These are phyloP conservation scores for Beauveria scarabaeidicola DNA, from an alignment of 2,329 filamentous ascomycete species.

Conservation along the genomic window DNA sequence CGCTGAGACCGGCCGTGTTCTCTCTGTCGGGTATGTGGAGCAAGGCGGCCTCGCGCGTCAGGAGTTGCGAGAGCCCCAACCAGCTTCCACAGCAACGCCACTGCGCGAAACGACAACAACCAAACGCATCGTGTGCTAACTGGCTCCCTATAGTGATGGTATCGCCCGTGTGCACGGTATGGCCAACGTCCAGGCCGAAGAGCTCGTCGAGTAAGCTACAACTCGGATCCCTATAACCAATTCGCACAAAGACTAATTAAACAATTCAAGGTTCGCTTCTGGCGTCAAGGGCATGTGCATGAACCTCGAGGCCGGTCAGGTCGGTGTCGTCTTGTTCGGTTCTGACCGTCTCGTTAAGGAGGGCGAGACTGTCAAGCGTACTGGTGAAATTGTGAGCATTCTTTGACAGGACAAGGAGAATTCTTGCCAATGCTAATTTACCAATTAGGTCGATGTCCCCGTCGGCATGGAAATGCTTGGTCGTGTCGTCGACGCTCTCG, in stretches of 20 bases:
- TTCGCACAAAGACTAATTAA: slow-evolving; percentile 14
- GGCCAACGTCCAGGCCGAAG: slow-evolving; percentile 99
- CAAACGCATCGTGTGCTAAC: neutral
- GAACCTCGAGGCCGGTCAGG: slow-evolving; percentile 99
- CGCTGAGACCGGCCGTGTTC: slow-evolving; percentile 96
- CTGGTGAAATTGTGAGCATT: slow-evolving; percentile 87
- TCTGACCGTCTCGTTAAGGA: slow-evolving; percentile 99
- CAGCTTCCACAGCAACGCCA: neutral
- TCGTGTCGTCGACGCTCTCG: slow-evolving; percentile 96
- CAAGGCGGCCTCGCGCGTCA: neutral
- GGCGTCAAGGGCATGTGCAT: slow-evolving; percentile 99
- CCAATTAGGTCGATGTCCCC: slow-evolving; percentile 78
- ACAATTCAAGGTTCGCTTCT: slow-evolving; percentile 76
- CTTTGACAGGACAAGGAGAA: neutral
- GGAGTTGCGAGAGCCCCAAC: neutral
- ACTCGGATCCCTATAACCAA: slow-evolving; percentile 1
- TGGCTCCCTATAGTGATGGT: slow-evolving; percentile 68
- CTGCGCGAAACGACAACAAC: neutral
- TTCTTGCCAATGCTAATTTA: neutral
- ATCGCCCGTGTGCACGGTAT: slow-evolving; percentile 99
- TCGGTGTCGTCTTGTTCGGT: slow-evolving; percentile 99
- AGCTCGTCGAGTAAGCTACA: slow-evolving; percentile 90
- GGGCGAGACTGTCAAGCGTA: slow-evolving; percentile 99
- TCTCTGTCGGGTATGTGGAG: slow-evolving; percentile 89
- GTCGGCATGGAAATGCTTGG: slow-evolving; percentile 89